Evolutionary conservation across 805 yeast species (phyloP).

Genomic region (Candida coquimbonensis): DNA sequence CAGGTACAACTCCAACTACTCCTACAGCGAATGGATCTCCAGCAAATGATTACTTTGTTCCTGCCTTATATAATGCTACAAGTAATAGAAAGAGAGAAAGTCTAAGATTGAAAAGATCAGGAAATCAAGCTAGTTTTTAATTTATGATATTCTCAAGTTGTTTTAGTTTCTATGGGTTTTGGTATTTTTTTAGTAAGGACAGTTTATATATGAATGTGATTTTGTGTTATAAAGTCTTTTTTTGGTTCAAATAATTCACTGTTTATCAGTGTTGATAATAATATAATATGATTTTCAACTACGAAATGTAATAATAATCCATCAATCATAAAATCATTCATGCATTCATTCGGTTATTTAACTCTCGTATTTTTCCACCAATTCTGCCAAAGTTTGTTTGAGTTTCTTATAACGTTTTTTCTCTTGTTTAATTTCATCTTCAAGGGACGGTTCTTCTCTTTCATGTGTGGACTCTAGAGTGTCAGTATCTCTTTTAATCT

Average conservation of each 20-base stretch:
- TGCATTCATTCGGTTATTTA: no score
- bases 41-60: conserved; percentile 12
- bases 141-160: background rate
- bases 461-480: no score
- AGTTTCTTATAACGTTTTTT: conserved; percentile 7
- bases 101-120: conserved; percentile 39
- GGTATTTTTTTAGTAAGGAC: background rate
- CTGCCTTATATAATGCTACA: conserved; percentile 33
- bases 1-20: conserved; percentile 3
- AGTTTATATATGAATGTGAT: no score
- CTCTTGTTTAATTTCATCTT: conserved; percentile 7
- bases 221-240: no score
- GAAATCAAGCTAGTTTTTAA: conserved; percentile 13
- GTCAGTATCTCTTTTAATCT: conserved; percentile 1
- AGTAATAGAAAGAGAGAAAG: conserved; percentile 47
- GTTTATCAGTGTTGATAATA: no score
- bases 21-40: background rate
- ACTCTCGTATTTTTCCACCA: conserved; percentile 1
- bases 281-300: no score
- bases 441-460: no score
- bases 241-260: no score
- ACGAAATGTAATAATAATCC: no score
- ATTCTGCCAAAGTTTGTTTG: conserved; percentile 1
- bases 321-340: background rate
- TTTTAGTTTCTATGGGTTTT: background rate